phyloP scores from a whole-genome alignment of 495 filamentous ascomycete genomes.

The Penicillium odoratum region DNA sequence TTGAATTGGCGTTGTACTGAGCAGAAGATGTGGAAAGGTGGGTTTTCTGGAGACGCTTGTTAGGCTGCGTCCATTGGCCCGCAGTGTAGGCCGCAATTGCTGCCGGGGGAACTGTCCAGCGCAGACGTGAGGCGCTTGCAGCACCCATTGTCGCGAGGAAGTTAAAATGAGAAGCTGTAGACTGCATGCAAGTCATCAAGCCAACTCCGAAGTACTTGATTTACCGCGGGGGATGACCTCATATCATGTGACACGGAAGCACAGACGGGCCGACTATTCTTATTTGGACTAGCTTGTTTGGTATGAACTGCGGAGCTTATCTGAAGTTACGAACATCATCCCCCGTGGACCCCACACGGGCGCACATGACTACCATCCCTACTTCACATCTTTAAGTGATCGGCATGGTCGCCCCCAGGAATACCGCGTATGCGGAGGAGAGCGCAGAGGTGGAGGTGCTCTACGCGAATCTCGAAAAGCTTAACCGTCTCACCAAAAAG shows the following conservation, averaged over 20 bases:
- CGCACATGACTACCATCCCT: conserved; percentile 30
- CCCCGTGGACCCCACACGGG: conserved; percentile 20
- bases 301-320: conserved; percentile 22
- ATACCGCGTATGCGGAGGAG: conserved; percentile 64
- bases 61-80: conserved; percentile 26
- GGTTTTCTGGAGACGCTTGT: conserved; percentile 26
- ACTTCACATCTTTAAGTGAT: conserved; percentile 14
- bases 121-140: conserved; percentile 32
- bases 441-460: conserved; percentile 71
- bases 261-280: conserved; percentile 23
- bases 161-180: conserved; percentile 60
- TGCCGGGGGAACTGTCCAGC: conserved; percentile 43
- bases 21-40: conserved; percentile 26
- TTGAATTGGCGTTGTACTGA: conserved; percentile 15
- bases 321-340: conserved; percentile 12
- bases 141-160: conserved; percentile 34
- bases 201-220: neutral
- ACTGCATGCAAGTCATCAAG: conserved; percentile 27
- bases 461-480: conserved; percentile 64
- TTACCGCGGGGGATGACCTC: conserved; percentile 28
- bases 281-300: conserved; percentile 26
- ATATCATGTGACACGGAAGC: conserved; percentile 24
- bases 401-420: conserved; percentile 52
- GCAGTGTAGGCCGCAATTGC: conserved; percentile 35
- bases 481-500: conserved; percentile 80